Percentiles rank a stretch among this genome's conserved stretches.
phyloP scores from a whole-genome alignment of 2,329 filamentous ascomycete genomes.

The Colletotrichum sp. region DNA sequence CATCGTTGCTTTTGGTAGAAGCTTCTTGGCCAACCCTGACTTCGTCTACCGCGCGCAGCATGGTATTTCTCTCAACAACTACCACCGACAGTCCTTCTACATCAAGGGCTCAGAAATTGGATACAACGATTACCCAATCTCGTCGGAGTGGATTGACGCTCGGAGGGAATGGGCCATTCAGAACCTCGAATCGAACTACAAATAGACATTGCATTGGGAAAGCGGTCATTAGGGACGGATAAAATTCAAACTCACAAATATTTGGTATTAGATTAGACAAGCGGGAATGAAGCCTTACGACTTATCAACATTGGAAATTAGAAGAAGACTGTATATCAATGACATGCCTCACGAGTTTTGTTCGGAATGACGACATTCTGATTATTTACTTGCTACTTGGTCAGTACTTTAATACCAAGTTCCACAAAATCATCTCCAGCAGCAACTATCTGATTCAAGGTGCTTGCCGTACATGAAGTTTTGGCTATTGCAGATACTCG shows the following conservation, averaged over 20 bases:
- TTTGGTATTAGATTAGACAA: not conserved
- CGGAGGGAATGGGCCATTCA: not conserved
- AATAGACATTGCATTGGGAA: not conserved
- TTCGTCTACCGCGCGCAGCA: constrained; percentile 30
- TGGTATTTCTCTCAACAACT: constrained; percentile 25
- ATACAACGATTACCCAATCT: constrained; percentile 8
- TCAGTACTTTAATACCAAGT: not conserved
- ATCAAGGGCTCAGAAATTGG: constrained; percentile 4
- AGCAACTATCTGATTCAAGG: not conserved
- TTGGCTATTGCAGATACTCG: too few species aligned
- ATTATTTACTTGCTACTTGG: rapidly evolving
- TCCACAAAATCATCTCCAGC: not conserved
- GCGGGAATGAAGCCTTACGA: not conserved
- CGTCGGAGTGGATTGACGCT: not conserved
- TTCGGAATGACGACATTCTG: not conserved
- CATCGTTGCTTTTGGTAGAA: constrained; percentile 31
- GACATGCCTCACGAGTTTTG: not conserved
- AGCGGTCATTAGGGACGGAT: not conserved
- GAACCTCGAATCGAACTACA: not conserved
- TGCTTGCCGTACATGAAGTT: not conserved
- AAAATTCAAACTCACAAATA: not conserved
- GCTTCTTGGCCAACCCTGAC: constrained; percentile 32
- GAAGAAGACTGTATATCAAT: not conserved
- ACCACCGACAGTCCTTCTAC: constrained; percentile 30
- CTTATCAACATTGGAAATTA: not conserved